Evolutionary conservation across 169 alveolate species (phyloP).

Genomic region (Toxoplasma gondii): DNA sequence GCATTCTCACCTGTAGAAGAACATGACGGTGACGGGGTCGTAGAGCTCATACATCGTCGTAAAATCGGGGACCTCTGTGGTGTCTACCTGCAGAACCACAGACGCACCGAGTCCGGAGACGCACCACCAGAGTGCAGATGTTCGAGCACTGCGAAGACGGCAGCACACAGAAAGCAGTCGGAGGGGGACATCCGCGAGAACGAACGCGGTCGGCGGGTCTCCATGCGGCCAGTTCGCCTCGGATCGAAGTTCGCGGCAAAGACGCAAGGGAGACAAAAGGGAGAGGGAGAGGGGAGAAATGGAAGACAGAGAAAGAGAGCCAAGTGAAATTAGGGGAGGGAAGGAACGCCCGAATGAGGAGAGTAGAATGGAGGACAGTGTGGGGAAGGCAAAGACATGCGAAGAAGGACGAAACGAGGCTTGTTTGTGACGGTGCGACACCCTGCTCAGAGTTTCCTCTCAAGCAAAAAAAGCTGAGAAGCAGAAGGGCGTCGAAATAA

Average conservation of each 20-base stretch:
- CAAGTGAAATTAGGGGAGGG: too few species aligned
- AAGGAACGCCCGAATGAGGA: too few species aligned
- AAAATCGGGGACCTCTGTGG: constrained; percentile 98
- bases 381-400: not conserved
- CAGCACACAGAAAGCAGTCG: too few species aligned
- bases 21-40: constrained; percentile 99
- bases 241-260: not conserved
- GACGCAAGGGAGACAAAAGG: not conserved
- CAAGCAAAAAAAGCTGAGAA: not conserved
- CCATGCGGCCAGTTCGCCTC: too few species aligned
- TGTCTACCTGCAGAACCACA: constrained; percentile 88
- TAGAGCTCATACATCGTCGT: constrained; percentile 98
- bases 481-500: not conserved
- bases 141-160: too few species aligned
- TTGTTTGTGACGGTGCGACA: not conserved
- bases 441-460: not conserved
- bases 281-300: not conserved
- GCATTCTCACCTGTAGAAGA: constrained; percentile 87
- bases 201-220: too few species aligned
- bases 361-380: not conserved
- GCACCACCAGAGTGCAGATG: too few species aligned
- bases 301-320: not conserved
- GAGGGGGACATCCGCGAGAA: too few species aligned
- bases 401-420: not conserved
- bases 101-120: too few species aligned